Evolutionary conservation across 75 land plant genomes (phyloP), one percentile per base, ranked within the genome.

Genomic region (Adiantum capillusveneris): DNA sequence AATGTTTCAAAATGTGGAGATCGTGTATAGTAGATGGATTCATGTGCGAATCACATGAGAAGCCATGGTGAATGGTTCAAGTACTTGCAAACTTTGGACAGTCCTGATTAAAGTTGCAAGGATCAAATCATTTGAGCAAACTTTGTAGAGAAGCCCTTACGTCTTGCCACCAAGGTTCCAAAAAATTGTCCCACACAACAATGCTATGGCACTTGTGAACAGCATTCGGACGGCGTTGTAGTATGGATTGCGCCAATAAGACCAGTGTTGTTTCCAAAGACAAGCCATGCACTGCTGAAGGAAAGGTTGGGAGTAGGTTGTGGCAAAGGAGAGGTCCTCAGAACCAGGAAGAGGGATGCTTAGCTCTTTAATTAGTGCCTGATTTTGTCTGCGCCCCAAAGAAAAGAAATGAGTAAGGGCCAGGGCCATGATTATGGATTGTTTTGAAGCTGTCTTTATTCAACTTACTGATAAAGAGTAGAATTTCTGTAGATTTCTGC

Each of bases 341-440:
- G 79, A 54, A 14, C 79, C 68, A 17, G 62, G 54, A 25, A 48
- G 20, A 0, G 74, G 74, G 2, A 6, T 55, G 24, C 60, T 70
- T 0, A 73, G 31, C 18, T 69, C 64, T 26, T 58, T 29, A 11
- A 81, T 70, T 18, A 74, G 59, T 12, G 22, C 44, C 25, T 69
- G 44, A 30, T 86, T 95, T 34, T 77, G 62, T 74, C 95, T 94
- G 37, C n/a, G n/a, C n/a, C n/a, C n/a, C n/a, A n/a, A n/a, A n/a
- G 46, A 34, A 34, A 9, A n/a, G n/a, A n/a, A n/a, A n/a, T n/a
- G n/a, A n/a, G n/a, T n/a, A n/a, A n/a, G n/a, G n/a, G n/a, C n/a
- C n/a, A n/a, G n/a, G n/a, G n/a, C n/a, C n/a, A n/a, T n/a, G n/a
- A n/a, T n/a, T n/a, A n/a, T n/a, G n/a, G n/a, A n/a, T n/a, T n/a